Percentiles rank a stretch among this genome's conserved stretches.
phyloP scores from a whole-genome alignment of 768 basidiomycete genomes.

The Coprinopsis sp. region DNA sequence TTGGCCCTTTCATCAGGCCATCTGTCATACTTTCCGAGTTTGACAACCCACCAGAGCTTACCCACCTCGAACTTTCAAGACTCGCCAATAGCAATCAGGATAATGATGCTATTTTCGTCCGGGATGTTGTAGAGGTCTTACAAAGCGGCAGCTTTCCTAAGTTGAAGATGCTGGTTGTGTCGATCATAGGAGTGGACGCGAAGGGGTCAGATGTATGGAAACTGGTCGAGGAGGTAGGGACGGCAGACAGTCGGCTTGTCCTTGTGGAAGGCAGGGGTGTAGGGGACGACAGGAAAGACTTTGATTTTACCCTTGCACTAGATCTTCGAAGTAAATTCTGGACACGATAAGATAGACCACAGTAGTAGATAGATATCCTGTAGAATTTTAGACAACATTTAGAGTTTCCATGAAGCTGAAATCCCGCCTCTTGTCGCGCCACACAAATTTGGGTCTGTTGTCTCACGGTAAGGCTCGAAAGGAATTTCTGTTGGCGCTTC shows the following conservation, averaged over 20 bases:
- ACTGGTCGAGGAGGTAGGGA: slow-evolving; percentile 16
- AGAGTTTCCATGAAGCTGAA: no score
- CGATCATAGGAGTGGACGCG: slow-evolving; percentile 23
- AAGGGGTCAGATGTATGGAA: slow-evolving; percentile 25
- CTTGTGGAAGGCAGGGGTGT: slow-evolving; percentile 21
- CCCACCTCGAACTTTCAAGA: slow-evolving; percentile 37
- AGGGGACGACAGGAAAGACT: slow-evolving; percentile 23
- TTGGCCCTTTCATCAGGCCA: slow-evolving; percentile 29
- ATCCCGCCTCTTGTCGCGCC: no score
- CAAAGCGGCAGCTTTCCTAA: slow-evolving; percentile 13
- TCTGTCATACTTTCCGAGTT: slow-evolving; percentile 28
- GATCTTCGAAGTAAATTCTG: background rate
- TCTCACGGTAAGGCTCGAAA: no score
- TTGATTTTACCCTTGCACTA: background rate
- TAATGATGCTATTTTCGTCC: slow-evolving; percentile 34
- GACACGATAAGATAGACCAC: no score
- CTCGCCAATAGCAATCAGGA: slow-evolving; percentile 36
- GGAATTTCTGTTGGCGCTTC: no score
- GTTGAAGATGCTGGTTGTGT: slow-evolving; percentile 33
- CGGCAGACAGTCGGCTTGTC: slow-evolving; percentile 20
- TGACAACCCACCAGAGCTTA: slow-evolving; percentile 30
- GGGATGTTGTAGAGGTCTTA: slow-evolving; percentile 28
- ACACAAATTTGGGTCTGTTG: no score
- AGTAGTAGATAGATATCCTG: no score
- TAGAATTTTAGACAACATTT: no score